Evolutionary conservation across 2,329 filamentous ascomycete species (phyloP).

Genomic region (Arthrocladium fulminans): DNA sequence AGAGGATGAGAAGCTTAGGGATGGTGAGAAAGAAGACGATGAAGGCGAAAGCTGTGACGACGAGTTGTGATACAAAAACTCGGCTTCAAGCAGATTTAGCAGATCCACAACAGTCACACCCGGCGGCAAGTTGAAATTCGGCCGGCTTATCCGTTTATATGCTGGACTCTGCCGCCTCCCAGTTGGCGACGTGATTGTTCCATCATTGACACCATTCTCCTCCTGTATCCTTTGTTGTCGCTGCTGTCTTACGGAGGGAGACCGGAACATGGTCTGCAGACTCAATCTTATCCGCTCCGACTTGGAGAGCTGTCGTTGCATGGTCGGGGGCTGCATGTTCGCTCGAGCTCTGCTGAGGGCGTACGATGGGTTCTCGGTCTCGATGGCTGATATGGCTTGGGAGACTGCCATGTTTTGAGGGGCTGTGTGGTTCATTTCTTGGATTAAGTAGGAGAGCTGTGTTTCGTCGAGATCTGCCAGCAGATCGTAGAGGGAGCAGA

Average conservation of each 20-base stretch:
- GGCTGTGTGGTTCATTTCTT: constrained; percentile 9
- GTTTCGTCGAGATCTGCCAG: constrained; percentile 10
- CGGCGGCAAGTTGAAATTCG: constrained; percentile 5
- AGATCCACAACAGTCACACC: constrained; percentile 4
- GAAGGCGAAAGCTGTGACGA: constrained; percentile 6
- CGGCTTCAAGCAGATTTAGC: constrained; percentile 2
- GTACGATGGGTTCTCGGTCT: constrained; percentile 3
- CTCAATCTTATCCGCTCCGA: background rate
- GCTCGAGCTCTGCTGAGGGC: background rate
- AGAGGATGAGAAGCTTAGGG: constrained; percentile 19
- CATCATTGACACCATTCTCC: background rate
- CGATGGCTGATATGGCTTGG: constrained; percentile 5
- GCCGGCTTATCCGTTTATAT: constrained; percentile 3
- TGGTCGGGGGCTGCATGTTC: constrained; percentile 6
- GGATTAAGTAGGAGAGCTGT: constrained; percentile 6
- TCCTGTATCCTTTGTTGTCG: background rate
- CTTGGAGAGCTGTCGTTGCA: constrained; percentile 1
- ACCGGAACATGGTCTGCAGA: constrained; percentile 5
- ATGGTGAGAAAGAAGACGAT: constrained; percentile 21
- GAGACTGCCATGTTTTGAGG: constrained; percentile 7
- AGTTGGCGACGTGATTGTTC: background rate
- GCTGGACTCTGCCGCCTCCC: background rate
- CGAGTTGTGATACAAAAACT: background rate
- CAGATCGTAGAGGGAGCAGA: constrained; percentile 9
- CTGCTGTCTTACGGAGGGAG: background rate